Evolutionary conservation across 352 stramenopile species (phyloP).

Genomic region (Pilasporangium apinafurcum): DNA sequence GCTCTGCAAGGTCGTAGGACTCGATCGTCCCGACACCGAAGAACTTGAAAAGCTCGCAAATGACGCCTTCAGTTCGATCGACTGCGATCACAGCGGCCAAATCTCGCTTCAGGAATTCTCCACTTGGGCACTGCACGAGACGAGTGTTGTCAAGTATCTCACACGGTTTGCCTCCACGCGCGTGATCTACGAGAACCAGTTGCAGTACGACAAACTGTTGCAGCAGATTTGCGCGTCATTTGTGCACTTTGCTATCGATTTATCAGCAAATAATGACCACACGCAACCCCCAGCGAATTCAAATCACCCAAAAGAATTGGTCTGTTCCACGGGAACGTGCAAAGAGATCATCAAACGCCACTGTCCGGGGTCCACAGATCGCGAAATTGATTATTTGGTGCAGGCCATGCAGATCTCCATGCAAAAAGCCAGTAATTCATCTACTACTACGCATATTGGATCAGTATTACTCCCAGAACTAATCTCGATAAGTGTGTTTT

Average conservation of each 20-base stretch:
- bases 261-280: background rate
- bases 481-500: constrained; percentile 54
- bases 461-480: constrained; percentile 4
- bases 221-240: constrained; percentile 47
- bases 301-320: constrained; percentile 18
- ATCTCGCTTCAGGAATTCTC: constrained; percentile 64
- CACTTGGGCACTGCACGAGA: constrained; percentile 45
- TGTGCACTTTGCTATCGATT: constrained; percentile 17
- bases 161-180: constrained; percentile 52
- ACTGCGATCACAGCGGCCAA: constrained; percentile 39
- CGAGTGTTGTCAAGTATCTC: constrained; percentile 41
- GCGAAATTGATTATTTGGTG: constrained; percentile 40
- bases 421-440: background rate
- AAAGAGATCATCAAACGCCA: constrained; percentile 31
- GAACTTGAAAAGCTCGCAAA: constrained; percentile 42
- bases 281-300: constrained; percentile 4
- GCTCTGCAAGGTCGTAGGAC: constrained; percentile 57
- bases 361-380: constrained; percentile 17
- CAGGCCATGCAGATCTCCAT: constrained; percentile 34
- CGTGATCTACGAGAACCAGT: constrained; percentile 66
- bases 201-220: constrained; percentile 52
- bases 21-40: constrained; percentile 42
- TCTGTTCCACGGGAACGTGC: constrained; percentile 30
- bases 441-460: background rate
- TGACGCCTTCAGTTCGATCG: constrained; percentile 47